A percentile compares a stretch with the other conserved stretches of the same genome.
Conservation (phyloP, 106 monocot genomes). For the Platanthera guangdongensis region DNA sequence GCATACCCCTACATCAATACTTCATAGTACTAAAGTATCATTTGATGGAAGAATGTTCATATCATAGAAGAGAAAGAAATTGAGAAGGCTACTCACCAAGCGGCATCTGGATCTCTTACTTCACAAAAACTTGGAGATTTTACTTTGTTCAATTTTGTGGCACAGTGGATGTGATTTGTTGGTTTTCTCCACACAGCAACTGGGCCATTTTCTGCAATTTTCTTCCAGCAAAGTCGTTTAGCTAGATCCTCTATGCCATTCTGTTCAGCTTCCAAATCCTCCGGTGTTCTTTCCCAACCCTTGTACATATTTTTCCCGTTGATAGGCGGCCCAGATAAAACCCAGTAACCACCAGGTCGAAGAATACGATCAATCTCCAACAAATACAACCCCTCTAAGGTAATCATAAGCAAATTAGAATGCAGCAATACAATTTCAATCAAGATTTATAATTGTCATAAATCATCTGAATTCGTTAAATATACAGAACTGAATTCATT, state of each 20-base stretch:
- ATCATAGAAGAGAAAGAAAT: not conserved
- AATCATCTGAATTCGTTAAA: not conserved
- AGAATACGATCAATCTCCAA: constrained; percentile 74
- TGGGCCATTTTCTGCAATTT: constrained; percentile 40
- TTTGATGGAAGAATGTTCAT: not conserved
- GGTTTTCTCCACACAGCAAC: constrained; percentile 76
- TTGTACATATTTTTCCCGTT: constrained; percentile 56
- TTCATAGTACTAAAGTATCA: not conserved
- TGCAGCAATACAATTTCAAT: constrained; percentile 1
- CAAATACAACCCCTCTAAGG: constrained; percentile 49
- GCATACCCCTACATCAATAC: too few species aligned
- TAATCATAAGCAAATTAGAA: not conserved
- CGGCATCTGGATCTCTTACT: constrained; percentile 42
- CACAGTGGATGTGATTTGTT: constrained; percentile 48
- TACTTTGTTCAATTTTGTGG: constrained; percentile 26
- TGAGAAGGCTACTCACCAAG: constrained; percentile 35
- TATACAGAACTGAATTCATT: not conserved
- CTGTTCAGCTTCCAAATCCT: constrained; percentile 53
- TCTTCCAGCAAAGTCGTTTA: constrained; percentile 53
- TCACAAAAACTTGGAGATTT: constrained; percentile 46
- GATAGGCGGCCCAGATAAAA: constrained; percentile 76
- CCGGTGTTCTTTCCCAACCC: constrained; percentile 39
- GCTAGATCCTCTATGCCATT: constrained; percentile 48
- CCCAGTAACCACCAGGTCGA: constrained; percentile 72
- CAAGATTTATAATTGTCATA: not conserved